These are phyloP conservation scores for Alternaria consortialis DNA, from an alignment of 2,329 filamentous ascomycete species.

Conservation along the genomic window DNA sequence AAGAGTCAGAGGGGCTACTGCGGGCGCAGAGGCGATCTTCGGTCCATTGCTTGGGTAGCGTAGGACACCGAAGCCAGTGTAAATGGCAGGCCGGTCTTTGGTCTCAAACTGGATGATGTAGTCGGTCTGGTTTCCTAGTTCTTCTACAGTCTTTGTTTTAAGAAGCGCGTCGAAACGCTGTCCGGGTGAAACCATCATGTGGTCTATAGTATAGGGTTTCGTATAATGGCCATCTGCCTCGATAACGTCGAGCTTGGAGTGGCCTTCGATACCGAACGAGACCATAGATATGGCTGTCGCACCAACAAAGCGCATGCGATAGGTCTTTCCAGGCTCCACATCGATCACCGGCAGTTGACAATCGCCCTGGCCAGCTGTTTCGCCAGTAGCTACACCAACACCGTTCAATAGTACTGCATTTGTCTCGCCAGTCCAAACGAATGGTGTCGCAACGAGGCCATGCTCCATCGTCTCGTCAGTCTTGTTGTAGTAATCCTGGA, in stretches of 20 bases:
- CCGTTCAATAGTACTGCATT: slow-evolving; percentile 67
- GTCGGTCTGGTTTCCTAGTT: slow-evolving; percentile 55
- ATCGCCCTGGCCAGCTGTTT: slow-evolving; percentile 44
- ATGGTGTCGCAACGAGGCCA: slow-evolving; percentile 60
- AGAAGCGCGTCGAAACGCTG: slow-evolving; percentile 70
- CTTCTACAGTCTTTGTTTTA: slow-evolving; percentile 59
- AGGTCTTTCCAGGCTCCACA: slow-evolving; percentile 68
- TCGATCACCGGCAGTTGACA: slow-evolving; percentile 63
- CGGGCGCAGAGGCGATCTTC: slow-evolving; percentile 19
- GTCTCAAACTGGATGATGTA: slow-evolving; percentile 61
- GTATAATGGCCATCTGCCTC: slow-evolving; percentile 66
- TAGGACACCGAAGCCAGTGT: slow-evolving; percentile 62
- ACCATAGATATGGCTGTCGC: slow-evolving; percentile 64
- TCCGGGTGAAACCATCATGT: slow-evolving; percentile 65
- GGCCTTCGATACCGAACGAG: slow-evolving; percentile 65
- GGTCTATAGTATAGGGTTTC: slow-evolving; percentile 56
- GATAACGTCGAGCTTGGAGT: slow-evolving; percentile 66
- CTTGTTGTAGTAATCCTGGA: slow-evolving; percentile 67
- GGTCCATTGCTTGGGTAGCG: slow-evolving; percentile 21
- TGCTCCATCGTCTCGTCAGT: slow-evolving; percentile 62
- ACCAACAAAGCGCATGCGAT: slow-evolving; percentile 69
- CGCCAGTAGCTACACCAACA: slow-evolving; percentile 55
- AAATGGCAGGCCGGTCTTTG: slow-evolving; percentile 58
- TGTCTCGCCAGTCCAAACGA: slow-evolving; percentile 68
- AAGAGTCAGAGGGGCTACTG: slow-evolving; percentile 39